Conservation (phyloP, 495 filamentous ascomycete species). For the Hyaloscypha hepaticicola region DNA sequence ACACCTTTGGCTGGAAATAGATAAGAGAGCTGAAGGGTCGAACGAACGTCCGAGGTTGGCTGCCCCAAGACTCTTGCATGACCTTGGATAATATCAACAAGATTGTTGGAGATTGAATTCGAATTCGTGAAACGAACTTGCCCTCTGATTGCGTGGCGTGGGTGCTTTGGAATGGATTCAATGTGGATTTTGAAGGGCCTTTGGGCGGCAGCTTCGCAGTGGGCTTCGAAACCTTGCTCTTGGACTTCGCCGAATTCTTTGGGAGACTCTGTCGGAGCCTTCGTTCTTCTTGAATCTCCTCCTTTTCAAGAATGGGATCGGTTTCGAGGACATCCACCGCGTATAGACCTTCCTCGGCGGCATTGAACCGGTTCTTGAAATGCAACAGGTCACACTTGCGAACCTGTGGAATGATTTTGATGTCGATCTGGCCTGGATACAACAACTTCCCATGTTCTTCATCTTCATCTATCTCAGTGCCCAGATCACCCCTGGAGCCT, state of each 20-base stretch:
- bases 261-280: conserved; percentile 14
- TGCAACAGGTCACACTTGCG: conserved; percentile 32
- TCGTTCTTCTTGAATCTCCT: conserved; percentile 4
- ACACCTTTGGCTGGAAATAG: conserved; percentile 41
- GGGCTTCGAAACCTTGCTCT: not conserved
- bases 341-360: conserved; percentile 9
- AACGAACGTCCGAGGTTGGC: conserved; percentile 37
- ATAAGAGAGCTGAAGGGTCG: conserved; percentile 42
- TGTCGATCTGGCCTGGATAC: not conserved
- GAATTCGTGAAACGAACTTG: conserved; percentile 38
- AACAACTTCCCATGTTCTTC: not conserved
- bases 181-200: not conserved
- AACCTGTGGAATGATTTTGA: conserved; percentile 1
- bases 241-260: not conserved
- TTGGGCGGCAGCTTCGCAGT: not conserved
- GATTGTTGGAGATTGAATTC: conserved; percentile 40
- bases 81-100: conserved; percentile 17
- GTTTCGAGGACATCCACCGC: conserved; percentile 28
- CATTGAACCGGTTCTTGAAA: conserved; percentile 37
- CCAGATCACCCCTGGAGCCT: not conserved
- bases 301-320: not conserved
- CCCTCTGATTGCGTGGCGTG: conserved; percentile 21
- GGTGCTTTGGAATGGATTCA: not conserved
- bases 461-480: not conserved
- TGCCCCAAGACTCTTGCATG: conserved; percentile 29